These are phyloP conservation scores for Rossbeevera mucosa DNA, from an alignment of 768 basidiomycete species.

Conservation along the genomic window DNA sequence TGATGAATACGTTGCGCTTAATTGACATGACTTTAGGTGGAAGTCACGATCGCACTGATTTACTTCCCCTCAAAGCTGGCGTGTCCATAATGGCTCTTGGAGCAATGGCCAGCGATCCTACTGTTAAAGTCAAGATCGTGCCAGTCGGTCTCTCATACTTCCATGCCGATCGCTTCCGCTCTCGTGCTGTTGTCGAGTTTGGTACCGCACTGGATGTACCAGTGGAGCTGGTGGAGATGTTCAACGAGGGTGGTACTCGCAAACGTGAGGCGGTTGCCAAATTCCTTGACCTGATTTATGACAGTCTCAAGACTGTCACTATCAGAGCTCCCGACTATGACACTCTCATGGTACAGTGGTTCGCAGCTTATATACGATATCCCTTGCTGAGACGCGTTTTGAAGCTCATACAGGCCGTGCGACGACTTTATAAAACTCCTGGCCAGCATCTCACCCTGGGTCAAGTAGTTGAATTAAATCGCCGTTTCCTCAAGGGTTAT, in stretches of 20 bases:
- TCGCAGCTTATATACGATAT: background rate
- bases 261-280: conserved; percentile 90
- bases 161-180: conserved; percentile 84
- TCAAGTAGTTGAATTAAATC: conserved; percentile 93
- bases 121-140: conserved; percentile 85
- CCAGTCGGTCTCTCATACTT: conserved; percentile 76
- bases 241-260: conserved; percentile 79
- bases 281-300: conserved; percentile 87
- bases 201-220: conserved; percentile 91
- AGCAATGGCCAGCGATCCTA: conserved; percentile 90
- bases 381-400: conserved; percentile 4
- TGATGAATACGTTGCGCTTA: background rate
- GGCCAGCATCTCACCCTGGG: conserved; percentile 91
- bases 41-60: conserved; percentile 94
- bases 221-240: conserved; percentile 81
- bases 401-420: conserved; percentile 92
- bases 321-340: conserved; percentile 95
- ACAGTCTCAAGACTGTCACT: conserved; percentile 92
- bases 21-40: conserved; percentile 58
- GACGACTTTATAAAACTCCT: conserved; percentile 90
- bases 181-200: conserved; percentile 96
- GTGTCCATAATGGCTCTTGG: conserved; percentile 98
- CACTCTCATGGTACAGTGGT: conserved; percentile 89
- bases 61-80: conserved; percentile 95
- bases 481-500: conserved; percentile 90